phyloP scores from a whole-genome alignment of 1,284 basidiomycete genomes.

The Ustilago esculenta region DNA sequence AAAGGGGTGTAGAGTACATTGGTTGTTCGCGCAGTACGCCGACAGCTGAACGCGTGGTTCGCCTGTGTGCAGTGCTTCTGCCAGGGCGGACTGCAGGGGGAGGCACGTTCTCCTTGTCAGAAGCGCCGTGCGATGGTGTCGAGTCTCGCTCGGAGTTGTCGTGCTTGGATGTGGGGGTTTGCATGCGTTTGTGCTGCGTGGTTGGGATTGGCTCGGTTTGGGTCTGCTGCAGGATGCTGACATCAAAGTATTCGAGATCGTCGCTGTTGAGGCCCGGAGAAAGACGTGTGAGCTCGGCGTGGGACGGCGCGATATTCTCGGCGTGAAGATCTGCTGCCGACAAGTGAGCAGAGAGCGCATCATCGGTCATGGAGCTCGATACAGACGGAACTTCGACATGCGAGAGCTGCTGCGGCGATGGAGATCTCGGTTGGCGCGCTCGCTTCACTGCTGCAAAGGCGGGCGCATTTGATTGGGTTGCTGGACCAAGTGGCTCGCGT shows the following conservation, averaged over 20 bases:
- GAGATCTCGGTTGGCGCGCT: not conserved
- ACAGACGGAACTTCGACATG: conserved; percentile 5
- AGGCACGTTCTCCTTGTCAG: conserved; percentile 46
- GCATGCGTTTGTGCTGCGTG: not conserved
- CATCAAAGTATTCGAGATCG: conserved; percentile 37
- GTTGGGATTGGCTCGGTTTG: not conserved
- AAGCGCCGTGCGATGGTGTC: conserved; percentile 20
- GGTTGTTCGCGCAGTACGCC: conserved; percentile 20
- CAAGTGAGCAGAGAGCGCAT: conserved; percentile 11
- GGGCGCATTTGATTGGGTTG: not conserved
- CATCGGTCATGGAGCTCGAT: not conserved
- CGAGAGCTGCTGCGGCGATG: not conserved
- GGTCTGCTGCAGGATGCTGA: not conserved
- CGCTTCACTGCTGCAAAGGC: not conserved
- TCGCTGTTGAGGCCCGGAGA: conserved; percentile 28
- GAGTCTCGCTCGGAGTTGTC: not conserved
- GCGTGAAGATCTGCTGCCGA: conserved; percentile 5
- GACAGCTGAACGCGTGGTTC: conserved; percentile 1
- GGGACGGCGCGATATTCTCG: not conserved
- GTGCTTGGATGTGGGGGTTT: not conserved
- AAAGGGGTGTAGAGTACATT: conserved; percentile 26
- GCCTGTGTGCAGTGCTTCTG: not conserved
- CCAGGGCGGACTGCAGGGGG: conserved; percentile 4
- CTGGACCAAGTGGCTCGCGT: not conserved
- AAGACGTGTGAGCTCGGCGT: conserved; percentile 15